A percentile compares a stretch with the other conserved stretches of the same genome.
Conservation (phyloP, 768 basidiomycete genomes). For the Cytidiella melzeri region DNA sequence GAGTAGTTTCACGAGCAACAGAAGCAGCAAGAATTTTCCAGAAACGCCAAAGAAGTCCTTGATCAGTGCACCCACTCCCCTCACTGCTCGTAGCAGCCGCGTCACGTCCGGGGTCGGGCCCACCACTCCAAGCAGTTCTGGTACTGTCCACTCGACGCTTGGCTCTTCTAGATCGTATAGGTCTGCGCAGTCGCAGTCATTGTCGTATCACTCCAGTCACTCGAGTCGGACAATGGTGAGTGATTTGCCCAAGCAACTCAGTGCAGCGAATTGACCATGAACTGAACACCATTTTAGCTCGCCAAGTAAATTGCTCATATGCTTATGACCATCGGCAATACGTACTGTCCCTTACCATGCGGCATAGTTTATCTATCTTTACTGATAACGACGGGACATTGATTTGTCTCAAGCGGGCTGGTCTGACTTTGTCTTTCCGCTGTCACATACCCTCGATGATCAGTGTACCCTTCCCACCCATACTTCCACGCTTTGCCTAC, state of each 20-base stretch:
- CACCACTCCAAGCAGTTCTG: slow-evolving; percentile 51
- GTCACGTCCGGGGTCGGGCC: slow-evolving; percentile 43
- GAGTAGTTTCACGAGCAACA: slow-evolving; percentile 45
- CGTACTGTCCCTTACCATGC: slow-evolving; percentile 23
- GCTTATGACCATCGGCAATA: slow-evolving; percentile 2
- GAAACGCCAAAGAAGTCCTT: slow-evolving; percentile 85
- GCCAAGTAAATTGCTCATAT: slow-evolving; percentile 15
- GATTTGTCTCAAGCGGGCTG: slow-evolving; percentile 17
- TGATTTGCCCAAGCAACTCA: neutral
- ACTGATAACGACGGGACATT: slow-evolving; percentile 14
- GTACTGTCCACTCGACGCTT: slow-evolving; percentile 45
- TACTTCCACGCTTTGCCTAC: neutral
- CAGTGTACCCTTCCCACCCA: slow-evolving; percentile 14
- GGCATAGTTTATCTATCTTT: slow-evolving; percentile 22
- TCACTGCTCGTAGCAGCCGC: slow-evolving; percentile 71
- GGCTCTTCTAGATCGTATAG: slow-evolving; percentile 62
- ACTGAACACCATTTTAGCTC: slow-evolving; percentile 3
- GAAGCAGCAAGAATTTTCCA: slow-evolving; percentile 48
- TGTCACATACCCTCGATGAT: slow-evolving; percentile 22
- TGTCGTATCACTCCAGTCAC: slow-evolving; percentile 73
- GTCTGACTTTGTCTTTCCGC: slow-evolving; percentile 19
- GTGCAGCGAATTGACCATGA: neutral
- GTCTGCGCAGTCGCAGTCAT: slow-evolving; percentile 60
- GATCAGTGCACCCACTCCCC: slow-evolving; percentile 83
- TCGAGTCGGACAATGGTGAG: slow-evolving; percentile 71